Base-by-base conservation (phyloP, 2,329 filamentous ascomycete genomes). In the Tympanopsis confertula region DNA sequence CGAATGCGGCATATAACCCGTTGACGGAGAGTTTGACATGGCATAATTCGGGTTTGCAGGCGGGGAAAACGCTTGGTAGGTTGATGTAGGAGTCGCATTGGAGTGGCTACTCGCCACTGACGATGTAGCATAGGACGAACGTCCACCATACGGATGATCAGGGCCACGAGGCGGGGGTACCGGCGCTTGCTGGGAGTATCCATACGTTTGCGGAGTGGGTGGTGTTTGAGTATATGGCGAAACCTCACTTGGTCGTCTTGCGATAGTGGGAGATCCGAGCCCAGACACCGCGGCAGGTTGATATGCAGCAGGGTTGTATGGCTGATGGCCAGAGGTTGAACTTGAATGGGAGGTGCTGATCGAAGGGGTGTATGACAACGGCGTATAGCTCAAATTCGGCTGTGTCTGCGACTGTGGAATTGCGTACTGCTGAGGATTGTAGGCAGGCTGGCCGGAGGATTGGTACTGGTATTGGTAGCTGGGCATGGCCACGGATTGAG, bases 241-340 rank as follows among this genome's bases (percentile, higher is more conserved):
- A 7, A 33, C 17, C 7, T 7, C n/a, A 33, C 30, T 33, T 10
- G 30, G 30, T 17, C 17, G 30, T 10, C 30, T 10, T 18, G 10
- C 10, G 30, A 33, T 15, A 13, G 7, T 33, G 7, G 7, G 30
- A 7, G 30, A 33, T 10, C 22, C 22, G 10, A 10, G 10, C 17
- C 12, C 30, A 33, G 30, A 10, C 10, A 33, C 10, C 10, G 10
- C 15, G 12, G 30, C 30, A 7, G 30, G 15, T 15, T 33, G 30
- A 17, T 33, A 33, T 18, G 30, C 30, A 7, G 30, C 30, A 12
- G 30, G 30, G 15, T 33, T 33, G 30, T 33, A 33, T 15, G 30
- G 30, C 30, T 33, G 30, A 15, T 33, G 30, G 15, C 12, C 30
- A 33, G 10, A 10, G 7, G 30, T 17, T 7, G 7, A 7, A 17